Percentiles rank a stretch among this genome's conserved stretches.
These are phyloP conservation scores for Lodderomyces oxycetoniae DNA, from an alignment of 1,139 yeast species.

Conservation along the genomic window DNA sequence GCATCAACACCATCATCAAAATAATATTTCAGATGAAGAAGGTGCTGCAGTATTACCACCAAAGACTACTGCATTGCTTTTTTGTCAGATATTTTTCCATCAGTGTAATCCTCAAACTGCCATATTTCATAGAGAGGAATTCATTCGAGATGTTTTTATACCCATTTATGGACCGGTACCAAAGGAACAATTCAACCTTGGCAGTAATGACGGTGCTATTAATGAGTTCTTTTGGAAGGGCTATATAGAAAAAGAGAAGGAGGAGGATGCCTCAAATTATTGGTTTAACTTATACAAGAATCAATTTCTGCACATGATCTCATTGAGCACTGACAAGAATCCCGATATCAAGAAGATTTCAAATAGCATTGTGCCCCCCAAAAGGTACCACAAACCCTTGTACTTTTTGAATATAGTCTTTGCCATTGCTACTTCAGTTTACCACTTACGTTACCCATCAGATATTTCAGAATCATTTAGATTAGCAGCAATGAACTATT, in stretches of 20 bases:
- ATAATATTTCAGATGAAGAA: slow-evolving; percentile 16
- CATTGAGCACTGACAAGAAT: slow-evolving; percentile 1
- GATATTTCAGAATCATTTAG: slow-evolving; percentile 70
- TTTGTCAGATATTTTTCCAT: slow-evolving; percentile 65
- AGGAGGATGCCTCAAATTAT: background rate
- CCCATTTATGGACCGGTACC: slow-evolving; percentile 65
- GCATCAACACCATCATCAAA: background rate
- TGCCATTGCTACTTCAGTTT: slow-evolving; percentile 76
- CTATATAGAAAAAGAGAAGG: background rate
- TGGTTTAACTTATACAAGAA: slow-evolving; percentile 11
- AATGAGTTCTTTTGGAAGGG: slow-evolving; percentile 5
- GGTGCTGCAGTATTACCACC: slow-evolving; percentile 59
- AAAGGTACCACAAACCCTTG: slow-evolving; percentile 36
- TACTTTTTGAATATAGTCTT: slow-evolving; percentile 71
- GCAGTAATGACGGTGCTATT: slow-evolving; percentile 42
- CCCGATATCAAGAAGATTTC: slow-evolving; percentile 23
- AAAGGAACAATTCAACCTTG: slow-evolving; percentile 47
- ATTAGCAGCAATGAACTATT: slow-evolving; percentile 59
- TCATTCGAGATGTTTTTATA: slow-evolving; percentile 58
- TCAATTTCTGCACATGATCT: slow-evolving; percentile 16
- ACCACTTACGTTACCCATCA: slow-evolving; percentile 65
- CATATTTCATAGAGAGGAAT: slow-evolving; percentile 73
- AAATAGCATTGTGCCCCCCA: slow-evolving; percentile 42
- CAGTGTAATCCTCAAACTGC: slow-evolving; percentile 83
- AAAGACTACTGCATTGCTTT: slow-evolving; percentile 62